Conservation (phyloP, 768 basidiomycete species). For the Kwoniella europaea region DNA sequence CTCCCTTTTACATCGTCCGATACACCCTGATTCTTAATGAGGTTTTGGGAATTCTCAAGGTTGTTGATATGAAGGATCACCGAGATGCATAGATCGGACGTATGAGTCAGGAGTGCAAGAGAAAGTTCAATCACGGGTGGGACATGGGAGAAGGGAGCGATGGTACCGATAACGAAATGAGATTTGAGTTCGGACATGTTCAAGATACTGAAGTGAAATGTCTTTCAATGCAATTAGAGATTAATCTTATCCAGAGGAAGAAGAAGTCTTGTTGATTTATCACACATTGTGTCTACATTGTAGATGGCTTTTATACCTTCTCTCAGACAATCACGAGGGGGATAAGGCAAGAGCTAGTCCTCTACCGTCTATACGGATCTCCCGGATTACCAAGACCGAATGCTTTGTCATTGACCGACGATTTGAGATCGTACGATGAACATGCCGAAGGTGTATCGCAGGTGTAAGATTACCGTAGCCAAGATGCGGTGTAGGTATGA, state of each 20-base stretch:
- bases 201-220: too few species aligned
- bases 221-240: not conserved
- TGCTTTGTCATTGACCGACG: not conserved
- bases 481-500: too few species aligned
- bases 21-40: slow-evolving; percentile 2
- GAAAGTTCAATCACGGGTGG: slow-evolving; percentile 20
- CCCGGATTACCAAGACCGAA: not conserved
- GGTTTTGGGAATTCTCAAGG: not conserved
- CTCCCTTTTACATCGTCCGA: slow-evolving; percentile 6
- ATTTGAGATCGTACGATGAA: too few species aligned
- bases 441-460: too few species aligned
- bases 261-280: too few species aligned
- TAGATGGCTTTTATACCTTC: too few species aligned
- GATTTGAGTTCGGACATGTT: slow-evolving; percentile 13
- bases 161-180: slow-evolving; percentile 31
- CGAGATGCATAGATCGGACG: slow-evolving; percentile 23
- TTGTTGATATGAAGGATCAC: slow-evolving; percentile 25
- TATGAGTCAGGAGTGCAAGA: slow-evolving; percentile 12
- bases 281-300: too few species aligned
- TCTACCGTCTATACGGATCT: not conserved
- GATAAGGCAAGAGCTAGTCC: too few species aligned
- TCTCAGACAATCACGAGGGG: too few species aligned
- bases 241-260: too few species aligned
- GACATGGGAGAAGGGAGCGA: slow-evolving; percentile 24
- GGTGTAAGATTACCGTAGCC: too few species aligned